phyloP scores from a whole-genome alignment of 306 rosid species.

The Quercus rubra region DNA sequence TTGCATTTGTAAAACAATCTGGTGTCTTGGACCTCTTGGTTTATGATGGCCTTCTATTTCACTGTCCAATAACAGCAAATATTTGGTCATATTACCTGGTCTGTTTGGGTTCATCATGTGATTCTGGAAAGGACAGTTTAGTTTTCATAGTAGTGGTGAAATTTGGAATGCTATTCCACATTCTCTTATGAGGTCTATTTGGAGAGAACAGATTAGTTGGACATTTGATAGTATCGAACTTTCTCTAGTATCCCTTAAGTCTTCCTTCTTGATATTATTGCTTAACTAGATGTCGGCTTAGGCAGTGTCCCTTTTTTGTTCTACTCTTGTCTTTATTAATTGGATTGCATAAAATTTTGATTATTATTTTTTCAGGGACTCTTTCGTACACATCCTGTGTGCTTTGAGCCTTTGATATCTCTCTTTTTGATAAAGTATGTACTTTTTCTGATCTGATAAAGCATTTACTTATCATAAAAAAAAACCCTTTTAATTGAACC shows the following conservation, averaged over 20 bases:
- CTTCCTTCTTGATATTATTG: not conserved
- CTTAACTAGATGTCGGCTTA: not conserved
- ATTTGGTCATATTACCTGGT: not conserved
- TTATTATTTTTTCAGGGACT: not conserved
- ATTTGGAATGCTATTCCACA: not conserved
- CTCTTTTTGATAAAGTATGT: too few relatives aligned
- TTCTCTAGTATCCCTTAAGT: not conserved
- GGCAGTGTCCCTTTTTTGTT: not conserved
- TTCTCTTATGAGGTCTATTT: not conserved
- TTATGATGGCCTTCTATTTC: too few relatives aligned
- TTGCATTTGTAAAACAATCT: too few relatives aligned
- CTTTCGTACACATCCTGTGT: not conserved
- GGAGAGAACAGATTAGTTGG: not conserved
- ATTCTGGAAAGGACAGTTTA: not conserved
- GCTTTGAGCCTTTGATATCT: not conserved
- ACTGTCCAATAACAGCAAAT: too few relatives aligned
- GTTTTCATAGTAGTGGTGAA: not conserved
- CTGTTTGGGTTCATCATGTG: not conserved
- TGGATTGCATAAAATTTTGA: not conserved
- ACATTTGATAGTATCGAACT: not conserved
- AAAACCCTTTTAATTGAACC: too few relatives aligned
- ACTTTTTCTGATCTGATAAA: too few relatives aligned
- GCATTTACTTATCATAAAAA: too few relatives aligned
- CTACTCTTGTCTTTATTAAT: not conserved
- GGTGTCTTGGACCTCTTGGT: too few relatives aligned